Evolutionary conservation across 306 rosid genomes (phyloP).

Genomic region (Vigna hirtella): DNA sequence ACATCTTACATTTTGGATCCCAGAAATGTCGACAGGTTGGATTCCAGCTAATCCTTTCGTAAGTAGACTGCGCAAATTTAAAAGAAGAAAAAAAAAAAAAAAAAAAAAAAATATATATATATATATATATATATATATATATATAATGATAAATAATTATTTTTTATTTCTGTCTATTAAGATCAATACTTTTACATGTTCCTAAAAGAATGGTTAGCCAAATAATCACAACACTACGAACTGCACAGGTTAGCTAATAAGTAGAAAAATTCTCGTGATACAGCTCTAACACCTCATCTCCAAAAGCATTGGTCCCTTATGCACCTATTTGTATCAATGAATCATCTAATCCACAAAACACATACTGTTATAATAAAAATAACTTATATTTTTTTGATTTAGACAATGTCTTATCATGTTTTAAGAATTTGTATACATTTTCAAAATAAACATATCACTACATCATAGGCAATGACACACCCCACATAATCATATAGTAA

Average conservation of each 20-base stretch:
- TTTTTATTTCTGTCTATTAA: background rate
- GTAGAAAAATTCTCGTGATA: background rate
- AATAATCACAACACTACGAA: background rate
- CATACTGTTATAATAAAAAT: no score
- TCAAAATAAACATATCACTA: no score
- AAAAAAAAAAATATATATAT: no score
- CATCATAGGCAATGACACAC: background rate
- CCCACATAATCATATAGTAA: background rate
- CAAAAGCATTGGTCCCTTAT: background rate
- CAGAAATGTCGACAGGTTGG: slow-evolving; percentile 59
- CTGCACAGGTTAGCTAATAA: slow-evolving; percentile 2
- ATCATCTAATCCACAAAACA: no score
- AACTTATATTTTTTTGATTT: no score
- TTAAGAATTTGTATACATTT: no score
- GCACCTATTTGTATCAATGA: no score
- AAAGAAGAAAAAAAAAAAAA: no score
- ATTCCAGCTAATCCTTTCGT: slow-evolving; percentile 69
- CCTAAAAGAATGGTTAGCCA: background rate
- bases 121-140: no score
- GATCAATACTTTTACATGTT: background rate
- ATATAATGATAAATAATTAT: background rate
- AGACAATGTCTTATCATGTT: no score
- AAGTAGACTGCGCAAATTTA: slow-evolving; percentile 48
- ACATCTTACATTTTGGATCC: slow-evolving; percentile 59
- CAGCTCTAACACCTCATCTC: background rate